These are phyloP conservation scores for Entophlyctis luteolus DNA, from an alignment of 192 early-diverging fungal genomes.

Conservation along the genomic window DNA sequence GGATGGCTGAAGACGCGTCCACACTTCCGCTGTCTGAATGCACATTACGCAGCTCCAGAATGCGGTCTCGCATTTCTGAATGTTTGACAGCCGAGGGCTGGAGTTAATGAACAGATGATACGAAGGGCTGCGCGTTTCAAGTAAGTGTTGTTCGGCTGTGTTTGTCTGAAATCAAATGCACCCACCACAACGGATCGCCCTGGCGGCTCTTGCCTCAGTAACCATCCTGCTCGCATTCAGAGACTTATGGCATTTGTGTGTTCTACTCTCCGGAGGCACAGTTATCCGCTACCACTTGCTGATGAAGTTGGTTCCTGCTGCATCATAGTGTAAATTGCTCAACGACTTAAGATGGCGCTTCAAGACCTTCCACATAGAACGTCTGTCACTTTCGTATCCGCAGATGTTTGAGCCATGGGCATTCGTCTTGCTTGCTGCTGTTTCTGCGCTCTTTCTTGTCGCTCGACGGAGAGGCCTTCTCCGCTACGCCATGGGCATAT, in stretches of 20 bases:
- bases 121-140: too few relatives aligned
- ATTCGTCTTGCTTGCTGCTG: neutral
- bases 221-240: neutral
- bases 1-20: too few relatives aligned
- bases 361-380: constrained; percentile 20
- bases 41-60: too few relatives aligned
- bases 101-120: too few relatives aligned
- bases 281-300: neutral
- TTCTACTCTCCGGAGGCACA: neutral
- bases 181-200: constrained; percentile 3
- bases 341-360: neutral
- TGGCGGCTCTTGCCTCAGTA: neutral
- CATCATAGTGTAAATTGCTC: neutral
- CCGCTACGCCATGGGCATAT: constrained; percentile 1
- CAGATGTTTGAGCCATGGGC: constrained; percentile 2
- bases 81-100: too few relatives aligned
- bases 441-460: neutral
- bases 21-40: too few relatives aligned
- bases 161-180: too few relatives aligned
- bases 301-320: neutral
- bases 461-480: constrained; percentile 5
- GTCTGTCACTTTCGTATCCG: neutral
- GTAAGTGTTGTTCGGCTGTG: too few relatives aligned
- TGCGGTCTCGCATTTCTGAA: too few relatives aligned
- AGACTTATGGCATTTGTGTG: constrained; percentile 7